Evolutionary conservation across 1,139 yeast species (phyloP).

Genomic region (Geotrichum australiense): DNA sequence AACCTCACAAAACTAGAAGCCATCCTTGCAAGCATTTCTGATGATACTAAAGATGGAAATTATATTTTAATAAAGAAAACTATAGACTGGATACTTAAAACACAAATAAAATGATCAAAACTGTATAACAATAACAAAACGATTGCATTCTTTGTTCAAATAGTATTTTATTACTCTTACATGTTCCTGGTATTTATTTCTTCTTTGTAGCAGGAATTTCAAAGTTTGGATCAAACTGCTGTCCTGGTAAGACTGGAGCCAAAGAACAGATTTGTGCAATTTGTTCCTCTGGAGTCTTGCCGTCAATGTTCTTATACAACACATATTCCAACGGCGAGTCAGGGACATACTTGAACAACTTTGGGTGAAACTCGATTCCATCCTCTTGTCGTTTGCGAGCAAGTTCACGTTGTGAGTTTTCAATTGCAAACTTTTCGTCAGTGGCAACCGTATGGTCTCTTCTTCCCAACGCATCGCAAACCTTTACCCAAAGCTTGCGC

Average conservation of each 20-base stretch:
- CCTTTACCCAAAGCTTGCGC: constrained; percentile 73
- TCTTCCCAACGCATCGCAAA: constrained; percentile 64
- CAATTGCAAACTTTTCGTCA: constrained; percentile 77
- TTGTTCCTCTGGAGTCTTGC: constrained; percentile 44
- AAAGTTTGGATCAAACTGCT: constrained; percentile 53
- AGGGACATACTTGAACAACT: constrained; percentile 50
- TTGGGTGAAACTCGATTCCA: constrained; percentile 76
- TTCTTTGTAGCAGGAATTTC: constrained; percentile 63
- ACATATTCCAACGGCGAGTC: constrained; percentile 46
- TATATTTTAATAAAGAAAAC: too few relatives aligned
- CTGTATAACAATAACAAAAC: too few relatives aligned
- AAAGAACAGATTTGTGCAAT: constrained; percentile 50
- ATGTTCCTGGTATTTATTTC: too few relatives aligned
- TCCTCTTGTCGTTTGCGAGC: constrained; percentile 72
- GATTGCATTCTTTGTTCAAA: too few relatives aligned
- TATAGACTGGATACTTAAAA: too few relatives aligned
- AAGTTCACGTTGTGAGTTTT: constrained; percentile 66
- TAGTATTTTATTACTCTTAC: too few relatives aligned
- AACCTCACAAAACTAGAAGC: too few relatives aligned
- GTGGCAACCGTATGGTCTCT: constrained; percentile 82
- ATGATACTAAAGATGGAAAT: too few relatives aligned
- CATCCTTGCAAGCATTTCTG: too few relatives aligned
- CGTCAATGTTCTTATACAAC: constrained; percentile 53
- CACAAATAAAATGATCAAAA: too few relatives aligned
- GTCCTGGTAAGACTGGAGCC: constrained; percentile 74